Percentiles rank a stretch among this genome's conserved stretches.
Conservation (phyloP, 129 eudicot genomes). For the Rutidosis leptorrhynchoides region DNA sequence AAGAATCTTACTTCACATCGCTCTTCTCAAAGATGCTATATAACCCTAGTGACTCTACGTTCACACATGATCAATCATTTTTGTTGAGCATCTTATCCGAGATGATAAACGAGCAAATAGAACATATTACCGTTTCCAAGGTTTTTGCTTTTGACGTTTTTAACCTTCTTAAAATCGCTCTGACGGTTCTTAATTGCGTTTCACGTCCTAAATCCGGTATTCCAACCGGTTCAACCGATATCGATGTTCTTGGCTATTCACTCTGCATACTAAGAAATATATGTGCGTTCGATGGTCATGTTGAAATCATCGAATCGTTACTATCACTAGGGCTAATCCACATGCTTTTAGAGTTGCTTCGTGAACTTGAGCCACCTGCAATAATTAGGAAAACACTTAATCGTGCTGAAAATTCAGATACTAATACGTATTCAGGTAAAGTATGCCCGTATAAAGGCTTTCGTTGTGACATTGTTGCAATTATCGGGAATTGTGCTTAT, state of each 20-base stretch:
- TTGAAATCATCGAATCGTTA: constrained; percentile 39
- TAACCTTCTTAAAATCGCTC: constrained; percentile 38
- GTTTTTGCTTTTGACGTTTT: constrained; percentile 47
- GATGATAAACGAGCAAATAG: constrained; percentile 56
- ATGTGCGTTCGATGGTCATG: constrained; percentile 47
- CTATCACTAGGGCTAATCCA: constrained; percentile 59
- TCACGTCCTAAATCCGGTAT: constrained; percentile 42
- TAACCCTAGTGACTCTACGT: constrained; percentile 17
- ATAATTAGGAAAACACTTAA: constrained; percentile 49
- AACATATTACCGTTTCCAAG: constrained; percentile 37
- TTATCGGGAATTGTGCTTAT: constrained; percentile 70
- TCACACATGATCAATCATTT: constrained; percentile 57
- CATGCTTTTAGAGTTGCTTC: constrained; percentile 48
- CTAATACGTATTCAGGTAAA: constrained; percentile 31
- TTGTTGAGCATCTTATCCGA: constrained; percentile 57
- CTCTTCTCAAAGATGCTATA: constrained; percentile 40
- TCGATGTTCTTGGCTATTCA: constrained; percentile 70
- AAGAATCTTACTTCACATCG: constrained; percentile 45
- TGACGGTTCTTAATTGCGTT: constrained; percentile 35
- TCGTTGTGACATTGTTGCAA: constrained; percentile 69
- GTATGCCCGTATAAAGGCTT: constrained; percentile 78
- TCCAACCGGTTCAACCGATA: constrained; percentile 53
- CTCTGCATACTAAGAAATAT: constrained; percentile 69
- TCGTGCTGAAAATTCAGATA: constrained; percentile 30
- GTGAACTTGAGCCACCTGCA: constrained; percentile 73